Evolutionary conservation across 805 yeast genomes (phyloP), one percentile per base, ranked within the genome.

Genomic region (Pichia eremophila): DNA sequence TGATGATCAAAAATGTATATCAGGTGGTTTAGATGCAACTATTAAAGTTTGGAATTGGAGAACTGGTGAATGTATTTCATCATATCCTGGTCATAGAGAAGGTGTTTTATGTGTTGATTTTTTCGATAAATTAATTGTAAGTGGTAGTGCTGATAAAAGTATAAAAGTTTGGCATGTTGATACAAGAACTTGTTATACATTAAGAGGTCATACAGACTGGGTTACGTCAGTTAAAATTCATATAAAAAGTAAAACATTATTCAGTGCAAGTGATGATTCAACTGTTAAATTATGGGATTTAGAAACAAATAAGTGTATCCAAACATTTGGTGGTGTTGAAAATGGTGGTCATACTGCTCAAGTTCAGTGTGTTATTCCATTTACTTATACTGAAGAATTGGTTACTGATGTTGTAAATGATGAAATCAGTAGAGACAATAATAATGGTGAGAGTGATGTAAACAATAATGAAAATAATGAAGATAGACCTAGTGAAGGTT

Each of bases 101-200:
- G 81, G 87, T 44, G 95, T 93, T 5, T 72, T 85, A 39, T 78
- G 86, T 54, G 88, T 93, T 45, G 97, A 91, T 64, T 85, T 88
- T 55, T 73, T 72, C 53, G 75, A 78, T 53, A 87, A 86, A 58
- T 72, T 87, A 31, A 89, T 93, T 59, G 97, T 89, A 1, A 82
- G 93, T 10, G 99, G 98, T 0, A 82, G 95, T 35, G 95, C 96
- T 0, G 99, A 93, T 67, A 76, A 78, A 52, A 88, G 95, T 0
- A 84, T 93, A 46, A 88, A 89, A 64, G 90, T 93, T 14, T 93
- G 99, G 99, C 95, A 93, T 63, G 95, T 93, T 41, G 95, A 86
- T 61, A 79, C 89, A 8, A 74, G 96, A 66, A 85, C 95, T 0
- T 93, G 97, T 61, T 87, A 84, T 65, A 89, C 98, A 0, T 71